Percentiles rank a stretch among this genome's conserved stretches.
phyloP scores from a whole-genome alignment of 179 eudicot genomes.

The Camellia oleifera region DNA sequence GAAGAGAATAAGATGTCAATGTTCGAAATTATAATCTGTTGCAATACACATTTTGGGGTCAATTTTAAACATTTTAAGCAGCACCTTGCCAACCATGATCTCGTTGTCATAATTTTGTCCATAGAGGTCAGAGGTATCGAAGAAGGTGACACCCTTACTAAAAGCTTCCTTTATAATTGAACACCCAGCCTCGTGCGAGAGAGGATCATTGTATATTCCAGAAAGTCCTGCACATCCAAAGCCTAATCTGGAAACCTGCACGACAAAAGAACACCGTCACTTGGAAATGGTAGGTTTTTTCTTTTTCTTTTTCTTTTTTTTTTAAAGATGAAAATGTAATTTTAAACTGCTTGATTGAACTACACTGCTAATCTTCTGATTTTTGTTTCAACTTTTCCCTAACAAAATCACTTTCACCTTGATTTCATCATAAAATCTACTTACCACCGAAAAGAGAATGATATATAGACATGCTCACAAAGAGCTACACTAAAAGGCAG shows the following conservation, averaged over 20 bases:
- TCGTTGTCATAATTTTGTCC: constrained; percentile 36
- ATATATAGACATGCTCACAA: too few relatives aligned
- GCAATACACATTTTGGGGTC: neutral
- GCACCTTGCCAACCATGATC: constrained; percentile 45
- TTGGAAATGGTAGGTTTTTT: neutral
- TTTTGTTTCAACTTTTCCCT: neutral
- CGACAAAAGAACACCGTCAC: neutral
- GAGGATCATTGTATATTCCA: constrained; percentile 37
- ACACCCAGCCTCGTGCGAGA: constrained; percentile 39
- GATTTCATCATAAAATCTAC: too few relatives aligned
- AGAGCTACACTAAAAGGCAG: too few relatives aligned
- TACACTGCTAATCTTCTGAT: neutral
- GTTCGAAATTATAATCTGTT: neutral
- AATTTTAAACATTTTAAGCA: neutral
- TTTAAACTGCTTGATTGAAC: neutral
- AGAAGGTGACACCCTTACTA: constrained; percentile 35
- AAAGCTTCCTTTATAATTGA: constrained; percentile 35
- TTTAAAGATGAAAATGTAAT: neutral
- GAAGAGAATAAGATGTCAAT: neutral
- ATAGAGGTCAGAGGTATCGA: constrained; percentile 40
- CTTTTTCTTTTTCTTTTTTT: neutral
- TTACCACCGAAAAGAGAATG: too few relatives aligned
- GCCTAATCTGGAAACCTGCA: constrained; percentile 37
- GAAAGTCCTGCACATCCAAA: constrained; percentile 43
- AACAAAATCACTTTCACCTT: neutral